Percentiles rank a stretch among this genome's conserved stretches.
Conservation (phyloP, 169 alveolate genomes). For the Amoebophrya sp. region DNA sequence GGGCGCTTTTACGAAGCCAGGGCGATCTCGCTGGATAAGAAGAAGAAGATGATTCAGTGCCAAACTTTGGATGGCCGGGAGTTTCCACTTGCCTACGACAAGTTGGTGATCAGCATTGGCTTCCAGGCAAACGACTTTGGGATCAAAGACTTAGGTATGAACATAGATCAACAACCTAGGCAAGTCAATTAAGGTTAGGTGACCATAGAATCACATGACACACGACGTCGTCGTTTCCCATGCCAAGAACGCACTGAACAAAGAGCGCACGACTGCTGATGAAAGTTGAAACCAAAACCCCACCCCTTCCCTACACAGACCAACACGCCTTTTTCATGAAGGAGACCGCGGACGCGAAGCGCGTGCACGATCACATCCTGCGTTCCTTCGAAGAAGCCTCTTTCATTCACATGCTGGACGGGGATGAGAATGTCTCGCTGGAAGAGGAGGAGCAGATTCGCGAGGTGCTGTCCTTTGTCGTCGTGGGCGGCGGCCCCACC, state of each 20-base stretch:
- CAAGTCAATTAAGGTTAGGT: no score
- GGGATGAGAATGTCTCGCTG: background rate
- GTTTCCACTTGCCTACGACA: background rate
- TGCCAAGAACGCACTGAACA: no score
- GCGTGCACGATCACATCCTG: background rate
- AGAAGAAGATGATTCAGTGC: background rate
- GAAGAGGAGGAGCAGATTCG: conserved; percentile 11
- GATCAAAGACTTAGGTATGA: background rate
- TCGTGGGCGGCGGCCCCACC: conserved; percentile 1
- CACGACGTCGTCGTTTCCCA: no score
- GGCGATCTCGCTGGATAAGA: background rate
- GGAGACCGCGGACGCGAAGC: conserved; percentile 21
- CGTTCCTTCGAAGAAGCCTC: background rate
- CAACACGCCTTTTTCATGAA: background rate
- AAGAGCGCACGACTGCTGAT: no score
- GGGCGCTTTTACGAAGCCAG: background rate
- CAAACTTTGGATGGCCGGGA: background rate
- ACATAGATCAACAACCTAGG: no score
- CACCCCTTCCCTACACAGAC: no score
- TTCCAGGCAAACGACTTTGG: conserved; percentile 21
- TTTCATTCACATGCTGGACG: background rate
- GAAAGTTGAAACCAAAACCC: no score
- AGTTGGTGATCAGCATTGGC: background rate
- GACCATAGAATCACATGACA: no score
- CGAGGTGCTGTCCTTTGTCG: background rate